Conservation (phyloP, 1,284 basidiomycete species). For the Exobasidium rhododendri region DNA sequence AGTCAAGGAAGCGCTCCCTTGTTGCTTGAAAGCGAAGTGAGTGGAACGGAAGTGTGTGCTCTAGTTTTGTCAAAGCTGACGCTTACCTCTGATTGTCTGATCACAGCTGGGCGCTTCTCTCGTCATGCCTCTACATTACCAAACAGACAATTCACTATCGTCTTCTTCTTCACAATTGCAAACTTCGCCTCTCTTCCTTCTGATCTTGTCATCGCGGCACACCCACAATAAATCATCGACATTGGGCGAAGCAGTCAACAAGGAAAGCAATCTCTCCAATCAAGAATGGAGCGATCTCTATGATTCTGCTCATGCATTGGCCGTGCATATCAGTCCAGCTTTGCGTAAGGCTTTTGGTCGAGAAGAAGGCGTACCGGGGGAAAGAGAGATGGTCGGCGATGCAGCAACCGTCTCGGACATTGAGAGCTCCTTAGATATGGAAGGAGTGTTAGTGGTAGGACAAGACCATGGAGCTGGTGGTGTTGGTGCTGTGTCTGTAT, state of each 20-base stretch:
- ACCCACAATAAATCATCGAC: background rate
- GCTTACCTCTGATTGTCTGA: too few relatives aligned
- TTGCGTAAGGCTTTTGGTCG: slow-evolving; percentile 6
- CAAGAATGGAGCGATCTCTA: slow-evolving; percentile 6
- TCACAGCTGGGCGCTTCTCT: background rate
- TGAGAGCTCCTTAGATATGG: background rate
- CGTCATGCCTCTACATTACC: background rate
- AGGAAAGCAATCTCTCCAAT: slow-evolving; percentile 3
- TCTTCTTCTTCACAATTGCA: background rate
- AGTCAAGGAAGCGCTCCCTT: slow-evolving; percentile 2
- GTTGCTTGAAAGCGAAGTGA: slow-evolving; percentile 6
- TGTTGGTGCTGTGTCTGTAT: too few relatives aligned
- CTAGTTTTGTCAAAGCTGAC: too few relatives aligned
- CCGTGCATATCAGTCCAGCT: background rate
- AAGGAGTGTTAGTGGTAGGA: background rate
- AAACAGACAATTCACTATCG: background rate
- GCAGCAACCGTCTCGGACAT: background rate
- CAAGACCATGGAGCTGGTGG: background rate
- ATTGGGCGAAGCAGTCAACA: background rate
- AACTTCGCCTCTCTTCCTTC: background rate
- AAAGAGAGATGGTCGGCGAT: background rate
- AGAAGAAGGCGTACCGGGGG: background rate
- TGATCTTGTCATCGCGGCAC: background rate
- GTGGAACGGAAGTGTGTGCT: background rate
- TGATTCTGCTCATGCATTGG: slow-evolving; percentile 1